Evolutionary conservation across 495 filamentous ascomycete genomes (phyloP).

Genomic region (Penicillium arizonense): DNA sequence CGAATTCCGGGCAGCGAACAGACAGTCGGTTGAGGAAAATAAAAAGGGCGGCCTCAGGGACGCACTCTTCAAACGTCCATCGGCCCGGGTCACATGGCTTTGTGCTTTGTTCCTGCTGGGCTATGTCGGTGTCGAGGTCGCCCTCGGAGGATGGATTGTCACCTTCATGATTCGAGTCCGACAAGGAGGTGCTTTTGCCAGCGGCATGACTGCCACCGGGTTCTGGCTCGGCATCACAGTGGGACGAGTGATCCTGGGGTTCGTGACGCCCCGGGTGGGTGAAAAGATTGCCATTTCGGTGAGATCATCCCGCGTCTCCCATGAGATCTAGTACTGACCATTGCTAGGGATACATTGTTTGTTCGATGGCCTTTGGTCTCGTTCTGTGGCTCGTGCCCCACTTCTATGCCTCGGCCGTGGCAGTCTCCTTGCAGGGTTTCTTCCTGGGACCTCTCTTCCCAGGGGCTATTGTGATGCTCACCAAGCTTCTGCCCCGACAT

Average conservation of each 20-base stretch:
- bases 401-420: slow-evolving; percentile 69
- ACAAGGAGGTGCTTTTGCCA: slow-evolving; percentile 51
- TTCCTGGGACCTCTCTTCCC: slow-evolving; percentile 69
- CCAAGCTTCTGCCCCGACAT: slow-evolving; percentile 74
- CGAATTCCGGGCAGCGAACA: slow-evolving; percentile 53
- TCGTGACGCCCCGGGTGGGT: slow-evolving; percentile 60
- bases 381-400: slow-evolving; percentile 69
- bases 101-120: slow-evolving; percentile 72
- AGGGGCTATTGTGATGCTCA: slow-evolving; percentile 73
- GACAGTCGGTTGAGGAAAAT: slow-evolving; percentile 26
- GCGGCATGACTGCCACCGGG: slow-evolving; percentile 62
- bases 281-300: slow-evolving; percentile 58
- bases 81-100: slow-evolving; percentile 66
- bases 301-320: slow-evolving; percentile 9
- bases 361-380: slow-evolving; percentile 54
- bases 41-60: slow-evolving; percentile 51
- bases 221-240: slow-evolving; percentile 68
- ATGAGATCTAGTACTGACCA: not conserved
- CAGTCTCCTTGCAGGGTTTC: slow-evolving; percentile 68
- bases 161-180: slow-evolving; percentile 63
- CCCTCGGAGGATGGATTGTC: slow-evolving; percentile 71
- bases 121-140: slow-evolving; percentile 85
- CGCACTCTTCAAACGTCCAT: slow-evolving; percentile 50
- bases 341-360: slow-evolving; percentile 47
- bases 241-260: slow-evolving; percentile 58